Evolutionary conservation across 768 basidiomycete genomes (phyloP), one percentile per base, ranked within the genome.

Genomic region (Calvatia gigantea): DNA sequence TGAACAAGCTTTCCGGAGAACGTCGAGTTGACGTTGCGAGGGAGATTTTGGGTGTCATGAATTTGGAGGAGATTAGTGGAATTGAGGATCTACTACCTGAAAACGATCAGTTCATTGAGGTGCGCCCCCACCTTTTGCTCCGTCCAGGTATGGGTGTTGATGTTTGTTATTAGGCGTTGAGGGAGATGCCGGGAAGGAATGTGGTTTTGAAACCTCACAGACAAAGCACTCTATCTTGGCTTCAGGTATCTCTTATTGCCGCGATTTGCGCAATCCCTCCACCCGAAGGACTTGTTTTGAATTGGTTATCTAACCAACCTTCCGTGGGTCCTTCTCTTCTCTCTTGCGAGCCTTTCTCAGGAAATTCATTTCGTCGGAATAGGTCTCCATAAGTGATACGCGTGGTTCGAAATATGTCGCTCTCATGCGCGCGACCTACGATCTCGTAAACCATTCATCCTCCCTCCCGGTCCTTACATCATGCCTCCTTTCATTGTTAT

Each of bases 351-450:
- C 15, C 49, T 3, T 27, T 11, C 12, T 15, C 27, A 55, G 39
- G 35, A 15, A n/a, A n/a, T n/a, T n/a, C n/a, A n/a, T n/a, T n/a
- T n/a, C n/a, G n/a, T n/a, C n/a, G n/a, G n/a, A n/a, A n/a, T n/a
- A n/a, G n/a, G n/a, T n/a, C 5, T 38, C 35, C 7, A 25, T 49
- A 27, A 51, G n/a, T 57, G 54, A 58, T n/a, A 62, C 65, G 12
- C 54, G 67, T 31, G 69, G 72, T 12, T 58, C 68, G 17, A 70
- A 67, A 25, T 92, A 86, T 62, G 75, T 86, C 21, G 62, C 68
- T n/a, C 75, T 93, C 54, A 78, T 85, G 70, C 80, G 84, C 28
- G 66, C 70, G 11, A 67, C 93, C 3, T 98, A 97, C 70, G 68
- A 64, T 15, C 64, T 91, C 17, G 83, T 83, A 6, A 92, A 87